Percentiles rank a stretch among this genome's conserved stretches.
phyloP scores from a whole-genome alignment of 169 alveolate genomes.

The Theileria annulata region DNA sequence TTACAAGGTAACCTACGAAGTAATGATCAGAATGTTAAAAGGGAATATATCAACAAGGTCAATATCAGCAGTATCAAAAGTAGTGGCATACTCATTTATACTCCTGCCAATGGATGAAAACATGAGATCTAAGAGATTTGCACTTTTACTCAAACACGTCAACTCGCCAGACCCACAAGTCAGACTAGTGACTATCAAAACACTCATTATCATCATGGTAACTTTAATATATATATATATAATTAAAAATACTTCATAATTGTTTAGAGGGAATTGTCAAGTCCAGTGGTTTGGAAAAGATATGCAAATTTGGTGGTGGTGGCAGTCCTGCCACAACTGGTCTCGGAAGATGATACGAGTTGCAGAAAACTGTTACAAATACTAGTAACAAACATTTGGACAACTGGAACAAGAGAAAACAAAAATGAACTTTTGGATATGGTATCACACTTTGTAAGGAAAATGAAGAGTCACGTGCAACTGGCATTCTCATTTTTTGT shows the following conservation, averaged over 20 bases:
- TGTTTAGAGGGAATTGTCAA: slow-evolving; percentile 27
- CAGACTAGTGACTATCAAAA: slow-evolving; percentile 8
- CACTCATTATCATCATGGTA: slow-evolving; percentile 12
- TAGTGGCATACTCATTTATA: slow-evolving; percentile 25
- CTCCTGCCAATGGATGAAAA: slow-evolving; percentile 50
- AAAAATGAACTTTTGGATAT: slow-evolving; percentile 49
- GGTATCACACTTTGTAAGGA: slow-evolving; percentile 40
- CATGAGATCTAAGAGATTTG: slow-evolving; percentile 43
- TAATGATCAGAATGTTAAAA: slow-evolving; percentile 40
- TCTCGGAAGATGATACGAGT: slow-evolving; percentile 25
- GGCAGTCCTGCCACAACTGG: slow-evolving; percentile 28
- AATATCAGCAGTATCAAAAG: slow-evolving; percentile 19
- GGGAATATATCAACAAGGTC: slow-evolving; percentile 43
- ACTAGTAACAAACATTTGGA: slow-evolving; percentile 38
- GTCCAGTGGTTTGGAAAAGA: slow-evolving; percentile 48
- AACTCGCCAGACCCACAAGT: slow-evolving; percentile 38
- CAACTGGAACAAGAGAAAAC: slow-evolving; percentile 25
- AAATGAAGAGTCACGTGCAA: slow-evolving; percentile 21
- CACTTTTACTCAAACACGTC: slow-evolving; percentile 48
- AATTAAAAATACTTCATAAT: neutral
- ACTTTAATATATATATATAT: neutral
- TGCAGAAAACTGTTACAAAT: slow-evolving; percentile 46
- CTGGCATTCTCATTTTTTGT: slow-evolving; percentile 44
- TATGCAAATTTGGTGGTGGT: slow-evolving; percentile 48
- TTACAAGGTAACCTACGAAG: slow-evolving; percentile 43